phyloP scores from a whole-genome alignment of 345 rosid species.

The Erucastrum elatum region DNA sequence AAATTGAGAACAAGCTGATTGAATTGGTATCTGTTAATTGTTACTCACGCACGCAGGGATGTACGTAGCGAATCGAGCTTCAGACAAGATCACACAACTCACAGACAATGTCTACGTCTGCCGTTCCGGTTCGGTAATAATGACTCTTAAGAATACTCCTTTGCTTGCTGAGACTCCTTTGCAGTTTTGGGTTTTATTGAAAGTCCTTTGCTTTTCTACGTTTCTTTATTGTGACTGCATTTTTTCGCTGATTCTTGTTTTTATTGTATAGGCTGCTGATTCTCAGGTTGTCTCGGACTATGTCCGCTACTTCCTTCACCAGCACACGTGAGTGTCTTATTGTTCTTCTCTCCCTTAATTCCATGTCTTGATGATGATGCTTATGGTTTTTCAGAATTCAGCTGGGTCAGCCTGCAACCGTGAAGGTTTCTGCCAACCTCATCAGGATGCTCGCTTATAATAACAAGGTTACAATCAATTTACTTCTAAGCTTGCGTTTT shows the following conservation, averaged over 20 bases:
- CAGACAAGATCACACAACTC: conserved; percentile 91
- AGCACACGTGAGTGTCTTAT: conserved; percentile 86
- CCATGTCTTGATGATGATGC: neutral
- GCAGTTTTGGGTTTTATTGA: neutral
- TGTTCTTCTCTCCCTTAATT: neutral
- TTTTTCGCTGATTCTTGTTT: neutral
- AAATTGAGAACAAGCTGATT: neutral
- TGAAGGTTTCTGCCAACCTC: conserved; percentile 97
- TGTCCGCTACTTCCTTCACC: conserved; percentile 94
- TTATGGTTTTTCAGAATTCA: conserved; percentile 59
- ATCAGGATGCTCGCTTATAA: conserved; percentile 73
- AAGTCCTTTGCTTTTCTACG: neutral
- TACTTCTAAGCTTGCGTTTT: conserved; percentile 9
- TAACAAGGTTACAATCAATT: conserved; percentile 70
- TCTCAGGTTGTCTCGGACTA: conserved; percentile 93
- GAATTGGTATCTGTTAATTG: conserved; percentile 6
- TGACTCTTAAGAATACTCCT: neutral
- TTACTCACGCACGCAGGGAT: conserved; percentile 51
- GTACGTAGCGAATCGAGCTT: conserved; percentile 92
- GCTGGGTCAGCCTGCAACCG: conserved; percentile 95
- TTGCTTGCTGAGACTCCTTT: too few species aligned
- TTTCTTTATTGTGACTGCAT: neutral
- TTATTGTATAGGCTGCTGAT: conserved; percentile 81
- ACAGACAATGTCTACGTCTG: conserved; percentile 93
- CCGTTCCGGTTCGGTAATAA: conserved; percentile 98